phyloP scores from a whole-genome alignment of 495 filamentous ascomycete genomes.

The Neurospora discreta region DNA sequence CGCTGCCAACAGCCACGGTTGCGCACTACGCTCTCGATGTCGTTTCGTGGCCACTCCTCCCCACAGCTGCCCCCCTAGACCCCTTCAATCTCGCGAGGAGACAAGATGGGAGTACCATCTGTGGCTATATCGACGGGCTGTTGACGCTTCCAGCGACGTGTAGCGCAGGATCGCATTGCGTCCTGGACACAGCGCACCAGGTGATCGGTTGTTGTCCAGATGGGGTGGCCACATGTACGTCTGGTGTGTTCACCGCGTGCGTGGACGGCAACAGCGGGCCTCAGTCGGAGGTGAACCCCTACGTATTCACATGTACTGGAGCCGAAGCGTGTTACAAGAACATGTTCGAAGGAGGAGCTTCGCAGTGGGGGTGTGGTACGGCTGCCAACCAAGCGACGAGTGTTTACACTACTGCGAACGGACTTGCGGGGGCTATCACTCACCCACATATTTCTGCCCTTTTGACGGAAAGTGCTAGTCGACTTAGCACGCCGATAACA shows the following conservation, averaged over 20 bases:
- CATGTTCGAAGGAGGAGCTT: constrained; percentile 36
- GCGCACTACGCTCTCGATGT: constrained; percentile 30
- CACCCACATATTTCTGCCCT: constrained; percentile 19
- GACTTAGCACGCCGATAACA: constrained; percentile 26
- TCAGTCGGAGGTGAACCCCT: constrained; percentile 38
- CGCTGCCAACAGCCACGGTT: constrained; percentile 26
- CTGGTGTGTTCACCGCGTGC: constrained; percentile 38
- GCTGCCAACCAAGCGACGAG: constrained; percentile 31
- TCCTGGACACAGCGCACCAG: constrained; percentile 30
- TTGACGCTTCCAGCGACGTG: constrained; percentile 36
- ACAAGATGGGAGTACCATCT: constrained; percentile 32
- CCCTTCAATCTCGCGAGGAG: constrained; percentile 26
- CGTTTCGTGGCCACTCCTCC: constrained; percentile 27
- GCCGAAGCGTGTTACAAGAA: constrained; percentile 36
- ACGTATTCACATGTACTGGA: constrained; percentile 35
- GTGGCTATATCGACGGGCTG: constrained; percentile 36
- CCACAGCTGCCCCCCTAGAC: constrained; percentile 27
- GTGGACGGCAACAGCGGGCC: constrained; percentile 34
- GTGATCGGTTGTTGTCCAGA: constrained; percentile 41
- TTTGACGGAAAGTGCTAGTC: constrained; percentile 20
- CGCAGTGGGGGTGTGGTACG: constrained; percentile 38
- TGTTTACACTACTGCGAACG: constrained; percentile 28
- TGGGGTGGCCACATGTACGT: constrained; percentile 29
- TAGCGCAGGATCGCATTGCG: constrained; percentile 38
- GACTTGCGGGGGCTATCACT: constrained; percentile 18